These are phyloP conservation scores for Gossypium raimondii DNA, from an alignment of 345 rosid genomes.

Conservation along the genomic window DNA sequence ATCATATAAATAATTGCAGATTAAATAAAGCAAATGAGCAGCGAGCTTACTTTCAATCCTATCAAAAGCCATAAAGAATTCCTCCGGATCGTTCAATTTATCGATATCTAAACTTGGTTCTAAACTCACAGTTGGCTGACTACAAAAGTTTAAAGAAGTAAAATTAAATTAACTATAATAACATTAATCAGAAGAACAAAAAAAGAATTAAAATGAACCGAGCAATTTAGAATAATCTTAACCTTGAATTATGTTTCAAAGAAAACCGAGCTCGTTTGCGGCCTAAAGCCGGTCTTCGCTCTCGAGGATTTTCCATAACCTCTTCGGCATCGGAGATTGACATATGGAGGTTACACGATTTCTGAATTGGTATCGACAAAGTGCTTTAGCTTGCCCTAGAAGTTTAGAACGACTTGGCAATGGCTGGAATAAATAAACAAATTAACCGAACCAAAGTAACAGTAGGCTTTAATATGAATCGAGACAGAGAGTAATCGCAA, in stretches of 20 bases:
- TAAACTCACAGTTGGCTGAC: conserved; percentile 42
- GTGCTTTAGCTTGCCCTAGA: conserved; percentile 51
- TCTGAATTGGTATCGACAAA: conserved; percentile 32
- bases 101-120: conserved; percentile 54
- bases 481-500: no score
- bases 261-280: conserved; percentile 67
- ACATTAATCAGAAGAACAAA: conserved; percentile 5
- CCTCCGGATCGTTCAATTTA: conserved; percentile 58
- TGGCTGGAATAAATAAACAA: conserved; percentile 34
- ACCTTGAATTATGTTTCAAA: conserved; percentile 59
- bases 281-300: conserved; percentile 62
- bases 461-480: no score
- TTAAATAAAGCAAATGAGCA: conserved; percentile 9
- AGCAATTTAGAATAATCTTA: conserved; percentile 15
- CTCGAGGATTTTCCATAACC: conserved; percentile 39
- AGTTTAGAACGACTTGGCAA: conserved; percentile 41
- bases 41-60: conserved; percentile 52
- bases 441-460: no score
- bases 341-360: conserved; percentile 22
- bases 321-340: conserved; percentile 9
- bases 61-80: conserved; percentile 65
- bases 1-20: conserved; percentile 8
- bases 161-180: conserved; percentile 7
- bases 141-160: conserved; percentile 28
- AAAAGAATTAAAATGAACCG: background rate